Evolutionary conservation across 2,329 filamentous ascomycete species (phyloP), one percentile per base, ranked within the genome.

Genomic region (Arthrobotrys conoides): DNA sequence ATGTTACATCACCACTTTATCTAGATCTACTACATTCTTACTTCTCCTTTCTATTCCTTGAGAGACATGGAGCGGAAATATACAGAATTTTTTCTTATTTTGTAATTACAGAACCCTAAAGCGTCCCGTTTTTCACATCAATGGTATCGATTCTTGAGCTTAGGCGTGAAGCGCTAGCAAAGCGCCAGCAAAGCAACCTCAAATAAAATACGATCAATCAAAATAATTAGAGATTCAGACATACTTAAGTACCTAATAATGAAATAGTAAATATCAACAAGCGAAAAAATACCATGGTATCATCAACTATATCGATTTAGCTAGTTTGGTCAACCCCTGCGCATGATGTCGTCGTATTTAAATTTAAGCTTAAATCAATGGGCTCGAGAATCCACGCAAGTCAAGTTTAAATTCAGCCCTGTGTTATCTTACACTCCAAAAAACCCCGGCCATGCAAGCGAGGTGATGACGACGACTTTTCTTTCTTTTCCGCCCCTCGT

Each of bases 361-460:
- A 57, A 61, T 30, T 61, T 70, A 70, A 70, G 66, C 66, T 70
- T 70, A 70, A 70, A 59, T 61, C 24, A 5, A 22, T 20, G 10
- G n/a, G n/a, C n/a, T n/a, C n/a, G n/a, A 59, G 33, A 27, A 1
- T 53, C 49, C 49, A 53, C 49, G 3, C 49, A 16, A 24, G 48
- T n/a, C 27, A 30, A 30, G 27, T 30, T 53, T 27, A 53, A 55
- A 18, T 20, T 20, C 53, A 59, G 53, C 53, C 53, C n/a, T 59
- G 33, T 41, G 30, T 8, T 30, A 20, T 48, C 48, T 20, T 18
- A 12, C 5, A 3, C 9, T 24, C 18, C 48, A 30, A 30, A 30
- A 30, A 3, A 5, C n/a, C 16, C 24, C 4, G 24, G 53, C 12
- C 14, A 44, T 30, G 20, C 10, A 8, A 36, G 36, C 36, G 24